Evolutionary conservation across 2,329 filamentous ascomycete genomes (phyloP).

Genomic region (Stachybotrys echinatus): DNA sequence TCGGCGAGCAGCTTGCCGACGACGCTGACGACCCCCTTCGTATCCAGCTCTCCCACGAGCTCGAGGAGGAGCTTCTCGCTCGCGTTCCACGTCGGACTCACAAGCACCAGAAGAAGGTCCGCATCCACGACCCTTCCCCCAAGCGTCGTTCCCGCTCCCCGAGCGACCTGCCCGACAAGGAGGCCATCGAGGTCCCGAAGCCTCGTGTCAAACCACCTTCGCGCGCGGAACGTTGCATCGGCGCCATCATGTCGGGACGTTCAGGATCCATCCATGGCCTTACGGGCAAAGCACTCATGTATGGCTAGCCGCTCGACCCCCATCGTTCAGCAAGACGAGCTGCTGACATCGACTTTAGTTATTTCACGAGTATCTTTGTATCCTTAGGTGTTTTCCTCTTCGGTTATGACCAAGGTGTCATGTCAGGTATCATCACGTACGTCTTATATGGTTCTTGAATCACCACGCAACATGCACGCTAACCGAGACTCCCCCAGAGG

Average conservation of each 20-base stretch:
- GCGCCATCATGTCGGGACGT: slow-evolving; percentile 80
- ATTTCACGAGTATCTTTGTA: slow-evolving; percentile 91
- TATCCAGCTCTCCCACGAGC: slow-evolving; percentile 60
- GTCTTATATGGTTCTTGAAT: neutral
- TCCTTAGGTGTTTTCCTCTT: slow-evolving; percentile 84
- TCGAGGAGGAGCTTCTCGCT: slow-evolving; percentile 57
- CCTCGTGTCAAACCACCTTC: slow-evolving; percentile 59
- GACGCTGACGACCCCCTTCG: slow-evolving; percentile 77
- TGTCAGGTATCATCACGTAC: slow-evolving; percentile 69
- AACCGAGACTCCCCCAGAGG: slow-evolving; percentile 53
- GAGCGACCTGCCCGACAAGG: slow-evolving; percentile 52
- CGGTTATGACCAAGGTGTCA: slow-evolving; percentile 85
- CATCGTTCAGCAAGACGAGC: slow-evolving; percentile 6
- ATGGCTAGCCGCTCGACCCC: slow-evolving; percentile 21
- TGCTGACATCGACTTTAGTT: slow-evolving; percentile 45
- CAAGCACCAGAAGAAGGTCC: slow-evolving; percentile 56
- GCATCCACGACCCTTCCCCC: slow-evolving; percentile 52
- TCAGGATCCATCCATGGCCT: slow-evolving; percentile 79
- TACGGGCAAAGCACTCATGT: slow-evolving; percentile 93
- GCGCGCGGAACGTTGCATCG: slow-evolving; percentile 65
- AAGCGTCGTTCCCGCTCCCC: slow-evolving; percentile 29
- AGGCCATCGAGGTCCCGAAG: slow-evolving; percentile 78
- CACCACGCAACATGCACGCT: slow-evolving; percentile 12
- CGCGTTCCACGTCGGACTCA: slow-evolving; percentile 39
- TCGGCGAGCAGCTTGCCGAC: slow-evolving; percentile 84